Evolutionary conservation across 2,329 filamentous ascomycete species (phyloP).

Genomic region (Diaporthe ilicicola): DNA sequence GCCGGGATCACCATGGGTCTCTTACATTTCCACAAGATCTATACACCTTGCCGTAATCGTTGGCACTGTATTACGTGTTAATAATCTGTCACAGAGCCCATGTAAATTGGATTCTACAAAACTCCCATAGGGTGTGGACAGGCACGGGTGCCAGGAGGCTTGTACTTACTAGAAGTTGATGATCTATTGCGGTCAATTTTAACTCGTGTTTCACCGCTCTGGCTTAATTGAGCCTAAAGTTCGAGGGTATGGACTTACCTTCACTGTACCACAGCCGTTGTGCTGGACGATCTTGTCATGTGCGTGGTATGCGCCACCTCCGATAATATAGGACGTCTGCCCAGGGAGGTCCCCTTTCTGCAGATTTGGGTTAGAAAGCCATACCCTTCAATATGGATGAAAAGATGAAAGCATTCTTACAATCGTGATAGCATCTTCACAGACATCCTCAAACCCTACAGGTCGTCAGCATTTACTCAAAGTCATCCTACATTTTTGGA

Average conservation of each 20-base stretch:
- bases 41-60: constrained; percentile 1
- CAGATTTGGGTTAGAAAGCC: not conserved
- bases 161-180: constrained; percentile 24
- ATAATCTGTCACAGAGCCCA: no score
- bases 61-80: not conserved
- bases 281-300: not conserved
- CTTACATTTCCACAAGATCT: constrained; percentile 17
- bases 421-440: constrained; percentile 6
- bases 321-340: not conserved
- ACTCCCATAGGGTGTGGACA: not conserved
- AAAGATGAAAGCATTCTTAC: not conserved
- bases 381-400: not conserved
- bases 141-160: no score
- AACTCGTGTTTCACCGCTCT: not conserved
- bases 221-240: not conserved
- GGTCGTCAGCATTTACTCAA: not conserved
- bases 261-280: constrained; percentile 17
- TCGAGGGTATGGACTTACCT: not conserved
- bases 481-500: fast-evolving
- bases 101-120: no score
- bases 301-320: constrained; percentile 5
- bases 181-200: not conserved
- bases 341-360: constrained; percentile 3
- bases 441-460: constrained; percentile 10
- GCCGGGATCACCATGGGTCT: no score